phyloP scores from a whole-genome alignment of 2,329 filamentous ascomycete species.

The Clonostachys rosea region DNA sequence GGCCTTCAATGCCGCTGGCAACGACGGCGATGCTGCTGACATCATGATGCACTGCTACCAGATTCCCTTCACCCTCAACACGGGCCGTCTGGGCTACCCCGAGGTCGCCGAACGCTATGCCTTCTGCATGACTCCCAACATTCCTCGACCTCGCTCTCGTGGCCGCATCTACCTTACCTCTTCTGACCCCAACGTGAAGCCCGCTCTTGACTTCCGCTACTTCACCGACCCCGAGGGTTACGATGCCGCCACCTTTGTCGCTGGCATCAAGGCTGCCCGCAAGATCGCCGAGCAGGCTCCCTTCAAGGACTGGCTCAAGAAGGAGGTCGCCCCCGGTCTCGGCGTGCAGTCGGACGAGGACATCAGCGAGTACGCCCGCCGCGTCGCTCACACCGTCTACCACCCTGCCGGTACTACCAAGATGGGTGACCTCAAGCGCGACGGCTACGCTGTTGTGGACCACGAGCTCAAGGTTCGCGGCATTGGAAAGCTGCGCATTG shows the following conservation, averaged over 20 bases:
- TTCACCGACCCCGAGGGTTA: slow-evolving; percentile 85
- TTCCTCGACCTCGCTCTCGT: slow-evolving; percentile 74
- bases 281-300: slow-evolving; percentile 70
- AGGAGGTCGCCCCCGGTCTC: slow-evolving; percentile 75
- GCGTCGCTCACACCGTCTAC: slow-evolving; percentile 83
- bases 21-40: slow-evolving; percentile 74
- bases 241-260: slow-evolving; percentile 76
- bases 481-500: slow-evolving; percentile 70
- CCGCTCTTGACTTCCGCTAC: slow-evolving; percentile 83
- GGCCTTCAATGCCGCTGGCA: slow-evolving; percentile 57
- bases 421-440: slow-evolving; percentile 72
- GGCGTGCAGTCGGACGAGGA: slow-evolving; percentile 72
- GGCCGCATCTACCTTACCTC: slow-evolving; percentile 76
- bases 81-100: slow-evolving; percentile 69
- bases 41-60: slow-evolving; percentile 98
- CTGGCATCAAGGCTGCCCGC: slow-evolving; percentile 73
- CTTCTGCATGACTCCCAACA: slow-evolving; percentile 93
- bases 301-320: slow-evolving; percentile 79
- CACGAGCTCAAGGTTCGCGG: slow-evolving; percentile 67
- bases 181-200: slow-evolving; percentile 70
- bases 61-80: slow-evolving; percentile 89
- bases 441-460: slow-evolving; percentile 77
- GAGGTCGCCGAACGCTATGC: slow-evolving; percentile 64
- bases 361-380: slow-evolving; percentile 75
- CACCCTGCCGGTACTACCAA: slow-evolving; percentile 86